A percentile compares a stretch with the other conserved stretches of the same genome.
Conservation (phyloP, 768 basidiomycete species). For the Boletus rufocinnamomeus region DNA sequence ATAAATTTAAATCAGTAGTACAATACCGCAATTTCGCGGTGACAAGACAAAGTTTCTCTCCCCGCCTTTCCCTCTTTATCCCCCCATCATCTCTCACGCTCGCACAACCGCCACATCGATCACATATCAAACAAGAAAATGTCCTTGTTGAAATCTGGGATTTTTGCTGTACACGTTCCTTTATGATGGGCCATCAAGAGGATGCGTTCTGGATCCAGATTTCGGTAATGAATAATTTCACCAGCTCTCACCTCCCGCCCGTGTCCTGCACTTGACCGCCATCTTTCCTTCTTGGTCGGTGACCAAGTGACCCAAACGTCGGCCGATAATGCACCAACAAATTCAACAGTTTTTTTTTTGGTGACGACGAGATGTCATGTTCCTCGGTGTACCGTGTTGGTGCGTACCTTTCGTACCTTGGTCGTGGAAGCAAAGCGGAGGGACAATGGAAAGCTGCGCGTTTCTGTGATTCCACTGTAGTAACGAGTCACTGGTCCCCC, state of each 20-base stretch:
- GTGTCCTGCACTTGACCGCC: background rate
- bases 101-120: slow-evolving; percentile 12
- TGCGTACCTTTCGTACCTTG: background rate
- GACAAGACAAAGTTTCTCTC: background rate
- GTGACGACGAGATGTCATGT: background rate
- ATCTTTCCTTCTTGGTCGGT: background rate
- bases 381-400: background rate
- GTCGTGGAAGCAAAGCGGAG: background rate
- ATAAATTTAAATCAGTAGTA: background rate
- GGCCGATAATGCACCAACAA: no score
- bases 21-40: background rate
- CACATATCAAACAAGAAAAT: background rate
- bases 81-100: slow-evolving; percentile 15
- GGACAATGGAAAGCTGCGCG: background rate
- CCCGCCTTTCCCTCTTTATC: background rate
- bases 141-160: background rate
- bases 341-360: no score
- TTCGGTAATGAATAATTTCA: background rate
- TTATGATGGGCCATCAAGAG: background rate
- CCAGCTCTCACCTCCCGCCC: no score
- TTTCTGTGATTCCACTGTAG: no score
- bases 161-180: background rate
- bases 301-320: background rate
- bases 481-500: no score
- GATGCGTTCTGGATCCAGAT: slow-evolving; percentile 1